Evolutionary conservation across 2,329 filamentous ascomycete genomes (phyloP), one percentile per base, ranked within the genome.

Genomic region (Colletotrichum trifolii): DNA sequence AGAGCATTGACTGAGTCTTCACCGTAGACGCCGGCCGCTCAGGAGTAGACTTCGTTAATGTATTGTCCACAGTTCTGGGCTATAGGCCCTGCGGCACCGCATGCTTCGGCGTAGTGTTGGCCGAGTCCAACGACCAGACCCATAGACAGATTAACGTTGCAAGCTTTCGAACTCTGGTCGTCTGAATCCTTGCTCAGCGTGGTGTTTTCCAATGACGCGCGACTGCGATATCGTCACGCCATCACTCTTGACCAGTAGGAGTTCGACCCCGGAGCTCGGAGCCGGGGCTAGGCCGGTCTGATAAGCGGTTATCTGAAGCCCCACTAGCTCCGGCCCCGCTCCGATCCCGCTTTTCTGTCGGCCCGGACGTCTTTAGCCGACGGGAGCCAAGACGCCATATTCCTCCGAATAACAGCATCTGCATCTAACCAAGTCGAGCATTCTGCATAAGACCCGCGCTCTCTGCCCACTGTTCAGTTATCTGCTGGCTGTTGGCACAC

Each of bases 341-440:
- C 50, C 50, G 50, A 17, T 40, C 34, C 17, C 17, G 17, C 17
- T 17, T 17, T 17, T 11, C 36, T 34, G 4, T 35, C 50, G 36
- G 36, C 9, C 50, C 50, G 50, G 50, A 17, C 50, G 40, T 15
- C 50, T 54, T 54, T 42, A 54, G 17, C 50, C 50, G 50, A 54
- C 50, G 50, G 42, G 15, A 8, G 36, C 49, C 50, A 42, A 40
- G 13, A 40, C 50, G 13, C 38, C 38, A 40, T 40, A 54, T 40
- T 54, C 38, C 38, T 33, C 38, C 12, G 17, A 5, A 54, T 34
- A 38, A 42, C 50, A 54, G 42, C 36, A 42, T 54, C 12, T 40
- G 35, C 15, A 2, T n/a, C 8, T 25, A 15, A 4, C 8, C 11
- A 12, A 10, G 17, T 15, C 39, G 12, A n/a, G 6, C 6, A 11